Percentiles rank a stretch among this genome's conserved stretches.
Evolutionary conservation across 805 yeast genomes (phyloP).

Genomic region (Starmerella floris): DNA sequence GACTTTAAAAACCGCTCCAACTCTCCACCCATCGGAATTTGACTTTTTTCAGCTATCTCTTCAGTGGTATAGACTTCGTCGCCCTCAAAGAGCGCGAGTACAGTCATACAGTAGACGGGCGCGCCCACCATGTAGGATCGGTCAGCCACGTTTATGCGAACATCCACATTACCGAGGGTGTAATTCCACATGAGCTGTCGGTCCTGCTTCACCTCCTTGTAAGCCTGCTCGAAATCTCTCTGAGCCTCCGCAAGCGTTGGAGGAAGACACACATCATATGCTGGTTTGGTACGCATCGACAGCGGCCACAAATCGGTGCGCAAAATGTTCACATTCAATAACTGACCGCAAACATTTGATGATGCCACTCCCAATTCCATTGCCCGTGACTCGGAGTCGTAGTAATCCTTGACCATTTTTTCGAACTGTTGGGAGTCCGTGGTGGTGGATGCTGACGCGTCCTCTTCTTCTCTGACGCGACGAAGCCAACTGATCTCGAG

Average conservation of each 20-base stretch:
- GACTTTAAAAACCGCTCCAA: slow-evolving; percentile 68
- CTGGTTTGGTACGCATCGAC: slow-evolving; percentile 10
- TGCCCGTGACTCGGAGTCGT: slow-evolving; percentile 29
- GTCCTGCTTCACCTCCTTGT: slow-evolving; percentile 23
- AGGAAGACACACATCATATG: slow-evolving; percentile 27
- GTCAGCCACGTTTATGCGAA: slow-evolving; percentile 54
- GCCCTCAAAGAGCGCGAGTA: slow-evolving; percentile 61
- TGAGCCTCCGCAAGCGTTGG: slow-evolving; percentile 33
- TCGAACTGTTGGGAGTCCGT: slow-evolving; percentile 41
- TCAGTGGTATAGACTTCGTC: slow-evolving; percentile 39
- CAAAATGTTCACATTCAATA: slow-evolving; percentile 45
- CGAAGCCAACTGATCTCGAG: slow-evolving; percentile 43
- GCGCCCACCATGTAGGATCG: slow-evolving; percentile 64
- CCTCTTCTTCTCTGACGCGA: slow-evolving; percentile 6
- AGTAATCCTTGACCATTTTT: slow-evolving; percentile 87
- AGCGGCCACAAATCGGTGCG: slow-evolving; percentile 65
- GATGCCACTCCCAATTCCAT: not conserved
- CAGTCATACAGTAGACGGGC: slow-evolving; percentile 69
- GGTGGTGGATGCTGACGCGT: slow-evolving; percentile 1
- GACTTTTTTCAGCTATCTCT: slow-evolving; percentile 52
- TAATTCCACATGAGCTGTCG: slow-evolving; percentile 65
- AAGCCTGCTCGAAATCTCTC: slow-evolving; percentile 39
- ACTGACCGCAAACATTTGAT: too few relatives aligned
- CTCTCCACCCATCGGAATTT: slow-evolving; percentile 54
- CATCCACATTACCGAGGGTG: slow-evolving; percentile 68